These are phyloP conservation scores for Arthroderma sp. DNA, from an alignment of 2,329 filamentous ascomycete species.

Conservation along the genomic window DNA sequence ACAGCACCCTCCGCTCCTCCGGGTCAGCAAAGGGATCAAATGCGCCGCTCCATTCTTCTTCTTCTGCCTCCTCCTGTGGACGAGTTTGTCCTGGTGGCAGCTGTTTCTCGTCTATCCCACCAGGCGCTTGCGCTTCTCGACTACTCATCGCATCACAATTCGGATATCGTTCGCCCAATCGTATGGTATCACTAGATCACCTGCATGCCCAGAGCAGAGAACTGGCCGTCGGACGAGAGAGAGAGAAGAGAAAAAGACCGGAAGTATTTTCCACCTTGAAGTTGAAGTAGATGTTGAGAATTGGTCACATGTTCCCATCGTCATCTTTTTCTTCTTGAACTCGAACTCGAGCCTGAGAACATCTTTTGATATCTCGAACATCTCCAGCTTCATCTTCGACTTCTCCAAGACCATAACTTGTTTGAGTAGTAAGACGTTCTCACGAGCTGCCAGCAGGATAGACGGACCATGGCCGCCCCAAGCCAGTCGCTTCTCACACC, in stretches of 20 bases:
- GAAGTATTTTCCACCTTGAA: no score
- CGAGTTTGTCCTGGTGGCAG: background rate
- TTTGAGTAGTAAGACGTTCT: no score
- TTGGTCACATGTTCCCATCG: background rate
- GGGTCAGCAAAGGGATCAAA: conserved; percentile 58
- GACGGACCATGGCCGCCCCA: background rate
- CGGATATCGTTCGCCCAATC: background rate
- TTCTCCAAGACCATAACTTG: no score
- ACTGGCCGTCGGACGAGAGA: no score
- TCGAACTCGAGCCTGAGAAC: no score
- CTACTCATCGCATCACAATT: background rate
- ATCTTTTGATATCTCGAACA: background rate
- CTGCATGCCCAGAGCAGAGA: no score
- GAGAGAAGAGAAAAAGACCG: background rate
- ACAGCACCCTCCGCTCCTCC: conserved; percentile 69
- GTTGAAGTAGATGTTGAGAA: background rate
- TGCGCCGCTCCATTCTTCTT: conserved; percentile 45
- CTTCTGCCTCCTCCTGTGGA: conserved; percentile 2
- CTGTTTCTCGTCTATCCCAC: background rate
- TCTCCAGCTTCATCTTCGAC: background rate
- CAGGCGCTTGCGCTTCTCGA: background rate
- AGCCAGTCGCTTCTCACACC: conserved; percentile 27
- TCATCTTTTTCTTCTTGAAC: no score
- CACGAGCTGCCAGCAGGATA: no score
- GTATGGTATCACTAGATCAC: background rate